Evolutionary conservation across 805 yeast species (phyloP), one percentile per base, ranked within the genome.

Genomic region (Cyberlindnera galapagoensis): DNA sequence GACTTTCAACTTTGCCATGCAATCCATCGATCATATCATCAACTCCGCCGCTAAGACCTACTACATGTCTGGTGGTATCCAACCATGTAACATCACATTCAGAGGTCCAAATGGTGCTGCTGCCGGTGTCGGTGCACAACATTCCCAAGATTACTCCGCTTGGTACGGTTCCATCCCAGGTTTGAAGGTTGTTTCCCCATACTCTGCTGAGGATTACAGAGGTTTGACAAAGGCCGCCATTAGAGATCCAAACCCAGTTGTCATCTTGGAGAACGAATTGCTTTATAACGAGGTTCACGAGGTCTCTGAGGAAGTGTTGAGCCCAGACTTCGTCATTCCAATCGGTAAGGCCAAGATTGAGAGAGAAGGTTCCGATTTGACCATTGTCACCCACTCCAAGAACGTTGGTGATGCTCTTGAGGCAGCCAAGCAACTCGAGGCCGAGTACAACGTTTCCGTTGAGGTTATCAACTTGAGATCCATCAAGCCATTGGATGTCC

Each of bases 31-130:
- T 65, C 97, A 92, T 51, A 92, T 92, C 63, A 75, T 92, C 65
- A 92, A 92, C 75, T 88, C 97, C 36, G 97, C 97, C 33, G 99
- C 97, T 43, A 92, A 90, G 74, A 92, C 98, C 31, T 86, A 78
- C 65, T 92, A 92, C 71, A 92, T 92, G 99, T 85, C 96, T 44
- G 99, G 99, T 62, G 99, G 99, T 71, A 83, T 79, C 43, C 96
- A 88, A 66, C 90, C 90, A 43, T 88, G 97, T 72, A 88, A 85
- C 66, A 85, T 90, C 57, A 88, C 95, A 34, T 92, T 92, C 74
- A 81, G 99, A 68, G 99, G 99, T 55, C 97, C 99, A 42, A 92
- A 92, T 64, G 99, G 98, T 65, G 96, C 98, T 30, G 96, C 98
- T 49, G 97, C 97, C 30, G 97, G 97, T 76, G 98, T 92, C 50